Evolutionary conservation across 805 yeast species (phyloP).

Genomic region (Ogataea henricii): DNA sequence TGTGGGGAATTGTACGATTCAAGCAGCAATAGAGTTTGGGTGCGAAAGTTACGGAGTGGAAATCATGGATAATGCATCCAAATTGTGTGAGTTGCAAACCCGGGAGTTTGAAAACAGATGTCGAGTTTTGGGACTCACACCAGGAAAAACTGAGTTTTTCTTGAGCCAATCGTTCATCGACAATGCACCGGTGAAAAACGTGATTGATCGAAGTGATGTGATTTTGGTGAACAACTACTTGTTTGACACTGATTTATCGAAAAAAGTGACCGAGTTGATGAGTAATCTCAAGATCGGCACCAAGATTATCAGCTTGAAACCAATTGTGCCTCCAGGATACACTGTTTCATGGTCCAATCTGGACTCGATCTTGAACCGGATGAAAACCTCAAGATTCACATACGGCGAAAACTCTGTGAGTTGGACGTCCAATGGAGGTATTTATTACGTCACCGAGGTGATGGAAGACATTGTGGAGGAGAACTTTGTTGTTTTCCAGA

Average conservation of each 20-base stretch:
- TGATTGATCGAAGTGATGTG: slow-evolving; percentile 65
- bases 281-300: slow-evolving; percentile 70
- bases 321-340: slow-evolving; percentile 77
- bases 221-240: slow-evolving; percentile 80
- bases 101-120: slow-evolving; percentile 60
- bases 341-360: slow-evolving; percentile 56
- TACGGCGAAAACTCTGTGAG: slow-evolving; percentile 77
- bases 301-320: slow-evolving; percentile 74
- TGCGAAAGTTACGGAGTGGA: slow-evolving; percentile 88
- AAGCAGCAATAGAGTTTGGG: slow-evolving; percentile 86
- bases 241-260: slow-evolving; percentile 75
- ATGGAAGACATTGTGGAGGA: slow-evolving; percentile 36
- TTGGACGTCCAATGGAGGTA: slow-evolving; percentile 87
- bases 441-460: slow-evolving; percentile 76
- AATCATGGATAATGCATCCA: slow-evolving; percentile 80
- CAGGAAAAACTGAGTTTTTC: slow-evolving; percentile 59
- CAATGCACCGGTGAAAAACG: slow-evolving; percentile 54
- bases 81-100: slow-evolving; percentile 61
- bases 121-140: slow-evolving; percentile 61
- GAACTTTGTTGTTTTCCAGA: slow-evolving; percentile 33
- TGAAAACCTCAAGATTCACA: slow-evolving; percentile 61
- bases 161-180: slow-evolving; percentile 71
- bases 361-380: slow-evolving; percentile 61
- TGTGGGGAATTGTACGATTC: slow-evolving; percentile 88
- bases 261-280: slow-evolving; percentile 62